phyloP scores from a whole-genome alignment of 208 protist genomes.

The Acanthamoeba culbertsoni region DNA sequence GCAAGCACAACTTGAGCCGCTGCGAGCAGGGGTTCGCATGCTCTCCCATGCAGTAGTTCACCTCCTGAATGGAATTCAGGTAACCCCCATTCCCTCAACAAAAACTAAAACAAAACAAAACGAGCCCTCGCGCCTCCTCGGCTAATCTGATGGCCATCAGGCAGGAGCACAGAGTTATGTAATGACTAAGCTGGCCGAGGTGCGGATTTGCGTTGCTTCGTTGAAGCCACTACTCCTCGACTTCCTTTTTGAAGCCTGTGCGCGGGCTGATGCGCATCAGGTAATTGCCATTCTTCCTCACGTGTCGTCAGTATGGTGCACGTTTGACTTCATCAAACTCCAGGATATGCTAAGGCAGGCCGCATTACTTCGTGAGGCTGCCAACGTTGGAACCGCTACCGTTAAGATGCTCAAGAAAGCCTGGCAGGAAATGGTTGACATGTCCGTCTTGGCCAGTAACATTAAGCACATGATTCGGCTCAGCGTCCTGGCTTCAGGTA shows the following conservation, averaged over 20 bases:
- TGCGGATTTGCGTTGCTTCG: not conserved
- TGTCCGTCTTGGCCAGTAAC: not conserved
- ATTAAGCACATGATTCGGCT: slow-evolving; percentile 28
- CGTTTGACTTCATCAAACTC: not conserved
- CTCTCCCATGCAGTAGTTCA: not conserved
- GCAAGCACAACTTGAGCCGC: not conserved
- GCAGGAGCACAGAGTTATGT: not conserved
- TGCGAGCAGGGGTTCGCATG: not conserved
- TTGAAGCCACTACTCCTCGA: not conserved
- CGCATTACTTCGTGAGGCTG: not conserved
- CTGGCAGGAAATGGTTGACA: slow-evolving; percentile 6
- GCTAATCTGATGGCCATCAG: not conserved
- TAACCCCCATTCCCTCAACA: not conserved
- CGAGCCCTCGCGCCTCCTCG: not conserved
- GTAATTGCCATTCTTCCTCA: not conserved
- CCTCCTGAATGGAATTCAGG: not conserved
- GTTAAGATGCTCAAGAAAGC: not conserved
- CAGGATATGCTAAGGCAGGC: not conserved
- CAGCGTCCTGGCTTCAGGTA: not conserved
- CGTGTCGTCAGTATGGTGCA: not conserved
- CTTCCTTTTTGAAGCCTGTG: not conserved
- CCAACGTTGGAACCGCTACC: not conserved
- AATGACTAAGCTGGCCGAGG: not conserved
- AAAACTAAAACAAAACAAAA: not conserved
- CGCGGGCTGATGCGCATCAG: not conserved